Percentiles rank a stretch among this genome's conserved stretches.
These are phyloP conservation scores for Prinsepia uniflora DNA, from an alignment of 306 rosid species.

Conservation along the genomic window DNA sequence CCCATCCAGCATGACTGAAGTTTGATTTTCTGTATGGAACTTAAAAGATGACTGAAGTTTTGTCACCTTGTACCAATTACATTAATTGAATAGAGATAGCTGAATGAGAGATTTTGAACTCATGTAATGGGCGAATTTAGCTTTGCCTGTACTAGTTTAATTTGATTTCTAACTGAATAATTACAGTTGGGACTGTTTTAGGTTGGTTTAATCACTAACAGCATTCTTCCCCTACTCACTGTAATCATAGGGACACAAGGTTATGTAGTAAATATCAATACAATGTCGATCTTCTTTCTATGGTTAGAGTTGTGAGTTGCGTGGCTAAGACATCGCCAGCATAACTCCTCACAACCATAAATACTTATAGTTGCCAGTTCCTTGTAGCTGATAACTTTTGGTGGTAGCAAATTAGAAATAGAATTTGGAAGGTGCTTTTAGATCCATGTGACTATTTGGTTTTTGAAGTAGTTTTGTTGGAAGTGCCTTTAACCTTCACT, in stretches of 20 bases:
- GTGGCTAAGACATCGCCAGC: too few relatives aligned
- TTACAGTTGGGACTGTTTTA: conserved; percentile 19
- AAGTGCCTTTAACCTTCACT: neutral
- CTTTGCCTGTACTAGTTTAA: conserved; percentile 8
- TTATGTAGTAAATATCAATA: neutral
- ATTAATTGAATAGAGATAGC: conserved; percentile 16
- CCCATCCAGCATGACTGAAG: conserved; percentile 17
- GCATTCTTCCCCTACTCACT: conserved; percentile 17
- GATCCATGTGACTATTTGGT: neutral
- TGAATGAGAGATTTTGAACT: conserved; percentile 9
- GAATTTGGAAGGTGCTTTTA: neutral
- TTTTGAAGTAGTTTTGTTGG: neutral
- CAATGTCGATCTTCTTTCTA: neutral
- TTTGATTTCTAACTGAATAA: neutral
- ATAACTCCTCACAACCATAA: too few relatives aligned
- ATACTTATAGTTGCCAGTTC: neutral
- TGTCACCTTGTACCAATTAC: conserved; percentile 20
- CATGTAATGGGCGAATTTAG: conserved; percentile 23
- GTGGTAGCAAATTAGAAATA: neutral
- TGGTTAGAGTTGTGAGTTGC: conserved; percentile 1
- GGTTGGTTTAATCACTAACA: conserved; percentile 15
- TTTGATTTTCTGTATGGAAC: conserved; percentile 24
- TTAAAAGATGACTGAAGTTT: conserved; percentile 24
- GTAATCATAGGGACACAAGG: neutral
- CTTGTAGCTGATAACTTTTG: neutral